phyloP scores from a whole-genome alignment of 2,329 filamentous ascomycete species.

The Hirsutella thompsonii region DNA sequence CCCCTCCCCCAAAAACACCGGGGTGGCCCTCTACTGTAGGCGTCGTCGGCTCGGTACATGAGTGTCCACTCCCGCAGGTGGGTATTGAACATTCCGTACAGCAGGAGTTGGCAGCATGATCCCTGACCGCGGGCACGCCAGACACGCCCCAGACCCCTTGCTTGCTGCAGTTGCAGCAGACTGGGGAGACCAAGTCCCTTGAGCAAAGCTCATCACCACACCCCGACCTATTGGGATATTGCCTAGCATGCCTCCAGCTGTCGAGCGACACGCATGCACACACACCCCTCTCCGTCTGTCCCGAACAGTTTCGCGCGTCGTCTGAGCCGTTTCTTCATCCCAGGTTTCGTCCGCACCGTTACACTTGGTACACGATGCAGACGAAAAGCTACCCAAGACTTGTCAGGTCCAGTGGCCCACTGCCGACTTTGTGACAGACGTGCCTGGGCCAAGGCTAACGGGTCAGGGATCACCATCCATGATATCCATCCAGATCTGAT shows the following conservation, averaged over 20 bases:
- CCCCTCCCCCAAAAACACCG: no score
- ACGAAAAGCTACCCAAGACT: background rate
- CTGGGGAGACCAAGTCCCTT: no score
- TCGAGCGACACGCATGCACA: constrained; percentile 1
- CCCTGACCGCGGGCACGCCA: background rate
- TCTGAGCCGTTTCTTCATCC: constrained; percentile 7
- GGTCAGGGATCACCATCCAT: constrained; percentile 5
- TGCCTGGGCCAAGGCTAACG: constrained; percentile 2
- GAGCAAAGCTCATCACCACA: background rate
- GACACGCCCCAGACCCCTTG: constrained; percentile 1
- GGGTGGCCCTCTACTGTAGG: no score
- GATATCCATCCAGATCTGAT: constrained; percentile 10
- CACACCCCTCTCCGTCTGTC: constrained; percentile 3
- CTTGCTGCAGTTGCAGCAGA: no score
- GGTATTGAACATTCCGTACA: no score
- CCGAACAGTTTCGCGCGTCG: constrained; percentile 2
- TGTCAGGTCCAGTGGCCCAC: constrained; percentile 9
- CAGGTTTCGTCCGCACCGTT: constrained; percentile 1
- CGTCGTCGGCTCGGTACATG: background rate
- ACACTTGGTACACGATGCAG: background rate
- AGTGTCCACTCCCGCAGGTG: no score
- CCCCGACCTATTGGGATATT: background rate
- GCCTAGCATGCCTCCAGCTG: background rate
- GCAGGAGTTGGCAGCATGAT: no score
- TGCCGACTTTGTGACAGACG: constrained; percentile 9